Evolutionary conservation across 306 rosid species (phyloP).

Genomic region (Notholithocarpus densiflorus): DNA sequence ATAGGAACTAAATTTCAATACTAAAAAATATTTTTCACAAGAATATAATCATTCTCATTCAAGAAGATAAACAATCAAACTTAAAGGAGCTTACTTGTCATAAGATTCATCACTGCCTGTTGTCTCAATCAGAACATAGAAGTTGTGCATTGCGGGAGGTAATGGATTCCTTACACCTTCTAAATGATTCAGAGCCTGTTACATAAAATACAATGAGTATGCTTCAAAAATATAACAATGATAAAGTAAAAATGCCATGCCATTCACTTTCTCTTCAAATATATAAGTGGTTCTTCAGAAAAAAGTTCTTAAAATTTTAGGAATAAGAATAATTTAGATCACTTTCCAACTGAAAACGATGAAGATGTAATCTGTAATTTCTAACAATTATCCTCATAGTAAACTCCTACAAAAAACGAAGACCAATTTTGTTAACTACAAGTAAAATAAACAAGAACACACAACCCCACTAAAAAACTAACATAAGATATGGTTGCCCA

Average conservation of each 20-base stretch:
- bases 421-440: not conserved
- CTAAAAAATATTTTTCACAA: not conserved
- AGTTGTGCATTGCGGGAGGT: constrained; percentile 60
- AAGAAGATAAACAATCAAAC: constrained; percentile 3
- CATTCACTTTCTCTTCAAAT: constrained; percentile 10
- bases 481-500: too few species aligned
- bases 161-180: constrained; percentile 92
- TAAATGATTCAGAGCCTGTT: constrained; percentile 68
- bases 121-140: constrained; percentile 87
- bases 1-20: not conserved
- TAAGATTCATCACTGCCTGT: constrained; percentile 86
- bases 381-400: not conserved
- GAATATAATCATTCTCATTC: constrained; percentile 1
- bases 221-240: constrained; percentile 2
- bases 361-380: not conserved
- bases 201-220: constrained; percentile 28
- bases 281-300: constrained; percentile 4
- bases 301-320: not conserved
- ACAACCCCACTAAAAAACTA: not conserved
- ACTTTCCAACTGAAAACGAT: constrained; percentile 2
- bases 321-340: not conserved
- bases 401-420: not conserved
- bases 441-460: not conserved
- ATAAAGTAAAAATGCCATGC: not conserved
- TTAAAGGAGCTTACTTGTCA: constrained; percentile 54